Percentiles rank a stretch among this genome's conserved stretches.
These are phyloP conservation scores for Phoma sp. DNA, from an alignment of 2,329 filamentous ascomycete species.

Conservation along the genomic window DNA sequence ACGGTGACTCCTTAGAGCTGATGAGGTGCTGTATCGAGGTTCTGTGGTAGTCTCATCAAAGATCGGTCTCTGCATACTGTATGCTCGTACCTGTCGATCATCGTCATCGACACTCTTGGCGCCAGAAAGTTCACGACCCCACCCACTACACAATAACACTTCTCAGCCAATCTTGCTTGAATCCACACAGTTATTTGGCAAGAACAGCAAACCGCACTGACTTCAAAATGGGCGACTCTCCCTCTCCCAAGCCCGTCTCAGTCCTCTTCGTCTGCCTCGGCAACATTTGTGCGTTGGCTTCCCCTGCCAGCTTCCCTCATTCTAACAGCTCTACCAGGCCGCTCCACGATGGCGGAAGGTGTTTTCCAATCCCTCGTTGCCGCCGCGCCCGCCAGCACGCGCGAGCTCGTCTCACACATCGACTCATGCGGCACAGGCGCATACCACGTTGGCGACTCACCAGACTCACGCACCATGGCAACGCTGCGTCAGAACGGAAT, in stretches of 20 bases:
- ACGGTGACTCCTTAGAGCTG: too few species aligned
- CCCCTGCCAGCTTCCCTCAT: background rate
- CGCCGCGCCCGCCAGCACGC: conserved; percentile 55
- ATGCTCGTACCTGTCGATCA: conserved; percentile 12
- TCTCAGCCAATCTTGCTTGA: background rate
- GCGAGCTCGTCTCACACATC: conserved; percentile 65
- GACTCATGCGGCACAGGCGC: conserved; percentile 91
- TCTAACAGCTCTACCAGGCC: conserved; percentile 55
- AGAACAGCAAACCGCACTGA: background rate
- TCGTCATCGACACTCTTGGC: conserved; percentile 9
- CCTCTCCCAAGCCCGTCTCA: conserved; percentile 57
- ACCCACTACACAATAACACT: background rate
- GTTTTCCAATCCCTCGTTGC: conserved; percentile 77
- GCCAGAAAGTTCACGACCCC: background rate
- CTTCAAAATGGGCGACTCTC: conserved; percentile 15
- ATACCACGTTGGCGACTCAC: conserved; percentile 78
- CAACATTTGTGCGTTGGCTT: conserved; percentile 75
- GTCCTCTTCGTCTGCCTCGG: conserved; percentile 96
- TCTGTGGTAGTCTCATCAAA: too few species aligned
- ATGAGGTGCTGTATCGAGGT: too few species aligned
- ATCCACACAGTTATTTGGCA: background rate
- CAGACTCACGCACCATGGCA: conserved; percentile 82
- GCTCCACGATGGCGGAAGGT: conserved; percentile 94
- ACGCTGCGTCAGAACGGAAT: conserved; percentile 79
- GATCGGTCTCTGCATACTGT: too few species aligned